Base-by-base conservation (phyloP, 1,284 basidiomycete genomes). In the Austroboletus niveus region DNA sequence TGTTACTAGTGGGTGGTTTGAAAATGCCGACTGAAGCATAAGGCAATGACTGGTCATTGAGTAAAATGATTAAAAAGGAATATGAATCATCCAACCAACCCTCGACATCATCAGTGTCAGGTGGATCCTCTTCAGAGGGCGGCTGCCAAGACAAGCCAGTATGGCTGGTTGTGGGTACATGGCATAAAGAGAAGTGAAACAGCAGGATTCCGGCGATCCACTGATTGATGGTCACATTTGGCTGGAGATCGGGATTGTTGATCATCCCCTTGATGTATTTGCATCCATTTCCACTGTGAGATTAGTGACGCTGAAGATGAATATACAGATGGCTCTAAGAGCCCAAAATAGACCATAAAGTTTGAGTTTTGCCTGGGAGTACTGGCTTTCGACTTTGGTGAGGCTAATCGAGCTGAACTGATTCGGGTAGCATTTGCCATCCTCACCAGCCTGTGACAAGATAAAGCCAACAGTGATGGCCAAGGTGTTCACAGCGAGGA, bases 191-290 rank as follows among this genome's bases (percentile, higher is more conserved):
- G 53, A 48, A 76, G 75, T 12, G 63, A 45, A 75, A 76, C 0
- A 74, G 47, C 1, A 56, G 41, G 0, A 78, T 76, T 0, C 60
- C 59, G 0, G 63, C 57, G 6, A 78, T 74, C 73, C 76, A 78
- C 0, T 62, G 43, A 42, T 76, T 77, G 3, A 76, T 17, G 17
- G 17, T 17, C 17, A 17, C 17, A 17, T 17, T 17, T 17, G 17
- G 17, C 17, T 17, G 17, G 17, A 17, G 17, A 17, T 17, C 17
- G 1, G 17, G 17, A 17, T 17, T 17, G 17, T 17, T 17, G 17
- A 17, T 17, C 17, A 58, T 57, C 0, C 47, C 48, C 8, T 58
- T 45, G 5, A 58, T 12, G 15, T 52, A 58, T 2, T 58, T 58
- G 24, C 17, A 17, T 17, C 1, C 17, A 17, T 17, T 17, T 17